Evolutionary conservation across 1,284 basidiomycete genomes (phyloP).

Genomic region (Cutaneotrichosporon cyanovorans): DNA sequence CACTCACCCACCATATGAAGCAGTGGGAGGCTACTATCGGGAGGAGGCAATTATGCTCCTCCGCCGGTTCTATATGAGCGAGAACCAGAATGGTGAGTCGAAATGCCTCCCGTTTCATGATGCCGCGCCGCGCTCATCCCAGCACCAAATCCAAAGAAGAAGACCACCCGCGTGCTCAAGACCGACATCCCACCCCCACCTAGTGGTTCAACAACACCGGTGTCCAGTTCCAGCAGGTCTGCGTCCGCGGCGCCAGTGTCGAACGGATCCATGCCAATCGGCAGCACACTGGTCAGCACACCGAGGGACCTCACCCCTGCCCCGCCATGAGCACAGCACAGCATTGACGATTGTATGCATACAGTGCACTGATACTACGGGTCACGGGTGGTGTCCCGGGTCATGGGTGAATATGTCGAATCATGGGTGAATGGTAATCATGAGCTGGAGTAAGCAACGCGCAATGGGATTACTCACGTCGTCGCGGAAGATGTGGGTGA

Average conservation of each 20-base stretch:
- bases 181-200: constrained; percentile 44
- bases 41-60: constrained; percentile 95
- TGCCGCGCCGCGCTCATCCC: neutral
- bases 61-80: constrained; percentile 89
- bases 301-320: constrained; percentile 10
- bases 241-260: constrained; percentile 13
- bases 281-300: constrained; percentile 24
- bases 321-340: neutral
- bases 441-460: constrained; percentile 22
- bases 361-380: too few species aligned
- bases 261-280: constrained; percentile 15
- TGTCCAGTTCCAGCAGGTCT: constrained; percentile 16
- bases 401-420: too few species aligned
- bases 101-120: too few species aligned
- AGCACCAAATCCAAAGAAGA: constrained; percentile 47
- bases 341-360: too few species aligned
- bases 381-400: too few species aligned
- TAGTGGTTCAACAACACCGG: constrained; percentile 12
- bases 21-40: constrained; percentile 72
- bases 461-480: constrained; percentile 24
- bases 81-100: constrained; percentile 83
- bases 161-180: constrained; percentile 45
- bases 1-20: constrained; percentile 64
- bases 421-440: constrained; percentile 37
- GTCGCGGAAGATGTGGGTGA: constrained; percentile 32